Evolutionary conservation across 306 rosid genomes (phyloP), one percentile per base, ranked within the genome.

Genomic region (Potentilla sterilis): DNA sequence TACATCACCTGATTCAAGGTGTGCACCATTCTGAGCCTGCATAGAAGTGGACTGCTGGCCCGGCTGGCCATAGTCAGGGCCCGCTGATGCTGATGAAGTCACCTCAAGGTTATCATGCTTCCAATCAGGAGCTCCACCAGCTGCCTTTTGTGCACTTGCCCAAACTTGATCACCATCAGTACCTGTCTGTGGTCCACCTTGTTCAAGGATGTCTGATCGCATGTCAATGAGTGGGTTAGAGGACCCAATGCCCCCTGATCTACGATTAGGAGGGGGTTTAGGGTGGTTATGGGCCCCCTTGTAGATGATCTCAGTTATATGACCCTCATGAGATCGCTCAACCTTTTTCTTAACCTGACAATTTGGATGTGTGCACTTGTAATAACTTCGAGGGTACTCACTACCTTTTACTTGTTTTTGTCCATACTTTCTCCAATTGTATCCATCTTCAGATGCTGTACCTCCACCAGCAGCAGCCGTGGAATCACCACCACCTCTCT

Each of bases 351-450:
- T 93, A 51, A 93, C 98, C 58, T 62, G 94, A 82, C 98, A 93
- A 78, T 87, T 91, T 4, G 89, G 85, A 81, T 89, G 90, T 0
- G 98, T 93, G 79, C 98, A 93, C 80, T 93, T 93, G 86, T 91
- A 93, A 82, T 93, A 93, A 82, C 98, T 94, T 38, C 98, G 88
- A 0, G 98, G 98, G 74, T 81, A 94, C 86, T 94, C 98, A 5
- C 98, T 94, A 13, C 98, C 98, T 80, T 94, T 94, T 18, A 94
- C 98, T 73, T 92, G 98, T 86, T 94, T 94, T 69, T 94, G 98
- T 57, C 98, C 97, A 38, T 93, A 93, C 78, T 93, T 93, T 81
- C 98, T 91, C 98, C 98, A 93, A 73, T 91, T 93, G 78, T 89
- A 93, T 64, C 94, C 97, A 77, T 93, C 98, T 52, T 94, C 97